Evolutionary conservation across 805 yeast species (phyloP), one percentile per base, ranked within the genome.

Genomic region (Nakazawaea wyomingensis): DNA sequence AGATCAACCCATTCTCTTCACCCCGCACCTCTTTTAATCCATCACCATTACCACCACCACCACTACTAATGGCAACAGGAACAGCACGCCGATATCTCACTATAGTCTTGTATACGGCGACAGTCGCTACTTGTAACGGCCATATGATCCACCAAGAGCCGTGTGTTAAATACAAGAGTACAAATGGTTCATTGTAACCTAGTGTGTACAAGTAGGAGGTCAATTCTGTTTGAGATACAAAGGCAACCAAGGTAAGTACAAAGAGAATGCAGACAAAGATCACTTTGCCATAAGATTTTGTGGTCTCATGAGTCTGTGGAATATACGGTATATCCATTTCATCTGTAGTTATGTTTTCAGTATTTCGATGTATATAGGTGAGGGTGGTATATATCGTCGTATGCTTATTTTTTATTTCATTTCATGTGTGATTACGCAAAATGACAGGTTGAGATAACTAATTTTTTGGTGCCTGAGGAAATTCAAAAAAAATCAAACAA

Each of bases 201-300:
- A 70, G 57, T 24, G 69, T 65, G 55, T 85, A 82, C 5, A 87
- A 70, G 44, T 80, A 80, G 5, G 87, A 73, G 2, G 95, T 85
- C 47, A 81, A 66, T 57, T 87, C 96, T 0, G 96, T 87, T 56
- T 87, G 96, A 13, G 72, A 54, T 4, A 88, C 89, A 61, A 88
- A 88, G 3, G 89, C 54, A 6, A 75, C 54, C 46, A 80, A 50
- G 0, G 83, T 74, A 1, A 76, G 45, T 1, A 68, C 11, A 33
- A 80, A 71, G 2, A 83, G 66, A 1, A 62, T 49, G 3, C 65
- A 61, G 4, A 80, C 77, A 49, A 73, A 68, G 4, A 64, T 46
- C n/a, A 76, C 54, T 44, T 65, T 69, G 30, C 60, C 52, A 45
- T 59, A 56, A 2, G 67, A 62, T 31, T 57, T 59, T 9, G 51